Base-by-base conservation (phyloP, 257 asterid species). In the Solanum paucissectum region DNA sequence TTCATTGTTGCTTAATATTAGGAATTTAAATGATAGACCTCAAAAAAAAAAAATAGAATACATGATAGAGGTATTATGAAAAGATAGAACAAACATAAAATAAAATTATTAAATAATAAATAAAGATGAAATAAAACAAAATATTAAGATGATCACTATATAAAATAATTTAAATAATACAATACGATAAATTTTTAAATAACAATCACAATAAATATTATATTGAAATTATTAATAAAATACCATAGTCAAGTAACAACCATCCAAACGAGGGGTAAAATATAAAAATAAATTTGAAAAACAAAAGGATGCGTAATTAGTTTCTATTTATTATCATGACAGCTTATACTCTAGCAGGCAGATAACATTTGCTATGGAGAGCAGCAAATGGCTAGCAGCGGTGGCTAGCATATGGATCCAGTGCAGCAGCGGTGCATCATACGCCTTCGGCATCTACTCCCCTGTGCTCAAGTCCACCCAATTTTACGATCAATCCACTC, bases 341-440 rank as follows among this genome's bases (percentile, higher is more conserved):
- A 81, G 69, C 69, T 55, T 16, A 9, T n/a, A 42, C 62, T 1
- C 11, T 40, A 77, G 37, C 2, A 7, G 62, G 10, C 20, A 81
- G 42, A 16, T 2, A 46, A 46, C 16, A 29, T 81, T 55, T 46
- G 40, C 44, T 9, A 81, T 81, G 85, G 85, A 81, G 69, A 66
- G 88, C 38, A 87, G 76, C 92, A 94, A 93, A 92, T 97, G 98
- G 98, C 87, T 95, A 38, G 91, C 96, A 7, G 89, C 98, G 7
- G 92, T 89, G 58, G 97, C 98, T 71, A 93, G 99, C 92, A 93
- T 95, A 86, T 95, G 97, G 99, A 93, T 97, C 86, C 99, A 97
- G 91, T 94, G 94, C 92, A 94, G 96, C 93, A 88, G 93, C 89
- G 99, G 99, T 49, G 94, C 98, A 3, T 95, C 96, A 71, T 97